Evolutionary conservation across 2,329 filamentous ascomycete species (phyloP).

Genomic region (Dactylellina parvicollis): DNA sequence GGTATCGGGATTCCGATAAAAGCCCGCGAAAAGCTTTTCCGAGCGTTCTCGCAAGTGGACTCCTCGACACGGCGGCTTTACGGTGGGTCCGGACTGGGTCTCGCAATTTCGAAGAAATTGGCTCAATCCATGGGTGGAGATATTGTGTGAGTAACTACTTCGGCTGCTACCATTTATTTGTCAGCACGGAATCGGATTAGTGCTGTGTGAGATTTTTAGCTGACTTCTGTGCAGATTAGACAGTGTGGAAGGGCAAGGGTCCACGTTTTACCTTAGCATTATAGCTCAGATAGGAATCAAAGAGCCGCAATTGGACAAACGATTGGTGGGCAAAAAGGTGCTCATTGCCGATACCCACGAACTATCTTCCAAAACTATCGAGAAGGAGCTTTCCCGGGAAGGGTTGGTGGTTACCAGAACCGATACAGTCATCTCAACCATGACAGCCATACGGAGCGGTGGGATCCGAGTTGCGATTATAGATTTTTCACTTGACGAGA

Average conservation of each 20-base stretch:
- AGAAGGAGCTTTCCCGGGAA: slow-evolving; percentile 57
- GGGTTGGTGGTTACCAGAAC: slow-evolving; percentile 56
- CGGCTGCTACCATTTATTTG: slow-evolving; percentile 60
- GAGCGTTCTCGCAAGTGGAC: slow-evolving; percentile 68
- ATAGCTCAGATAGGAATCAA: slow-evolving; percentile 56
- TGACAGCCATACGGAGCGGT: slow-evolving; percentile 54
- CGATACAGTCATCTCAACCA: slow-evolving; percentile 54
- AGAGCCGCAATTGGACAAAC: slow-evolving; percentile 56
- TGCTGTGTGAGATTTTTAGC: slow-evolving; percentile 35
- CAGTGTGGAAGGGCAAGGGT: slow-evolving; percentile 88
- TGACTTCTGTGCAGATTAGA: slow-evolving; percentile 72
- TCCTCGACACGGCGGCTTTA: slow-evolving; percentile 67
- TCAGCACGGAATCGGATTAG: slow-evolving; percentile 13
- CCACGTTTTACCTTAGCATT: slow-evolving; percentile 89
- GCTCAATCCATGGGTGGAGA: slow-evolving; percentile 69
- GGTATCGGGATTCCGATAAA: slow-evolving; percentile 67
- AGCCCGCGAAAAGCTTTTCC: slow-evolving; percentile 66
- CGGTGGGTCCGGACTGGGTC: slow-evolving; percentile 68
- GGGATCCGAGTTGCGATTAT: slow-evolving; percentile 57
- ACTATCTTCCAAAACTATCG: slow-evolving; percentile 58
- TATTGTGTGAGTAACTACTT: slow-evolving; percentile 59
- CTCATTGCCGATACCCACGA: slow-evolving; percentile 58
- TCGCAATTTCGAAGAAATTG: slow-evolving; percentile 69
- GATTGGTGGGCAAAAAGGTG: slow-evolving; percentile 56
- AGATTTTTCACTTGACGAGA: slow-evolving; percentile 58